These are phyloP conservation scores for Xylariaceae sp. DNA, from an alignment of 2,329 filamentous ascomycete species.

Conservation along the genomic window DNA sequence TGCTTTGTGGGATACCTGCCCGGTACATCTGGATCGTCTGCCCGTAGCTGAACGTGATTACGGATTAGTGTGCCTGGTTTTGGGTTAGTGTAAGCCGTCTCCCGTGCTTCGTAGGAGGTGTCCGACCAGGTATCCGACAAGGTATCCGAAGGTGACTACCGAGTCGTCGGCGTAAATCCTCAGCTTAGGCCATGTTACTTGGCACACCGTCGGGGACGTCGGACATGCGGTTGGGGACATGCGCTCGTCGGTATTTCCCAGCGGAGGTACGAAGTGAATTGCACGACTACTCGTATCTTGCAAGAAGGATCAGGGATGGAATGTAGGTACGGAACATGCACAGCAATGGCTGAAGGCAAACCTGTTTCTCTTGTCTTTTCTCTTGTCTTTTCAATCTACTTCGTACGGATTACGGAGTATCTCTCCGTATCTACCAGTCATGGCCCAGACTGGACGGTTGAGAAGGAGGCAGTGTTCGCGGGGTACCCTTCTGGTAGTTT, in stretches of 20 bases:
- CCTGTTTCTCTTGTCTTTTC: not conserved
- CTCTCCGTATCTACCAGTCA: no score
- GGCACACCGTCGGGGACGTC: slow-evolving; percentile 1
- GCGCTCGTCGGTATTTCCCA: slow-evolving; percentile 12
- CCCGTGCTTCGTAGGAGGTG: no score
- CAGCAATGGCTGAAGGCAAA: not conserved
- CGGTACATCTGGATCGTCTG: no score
- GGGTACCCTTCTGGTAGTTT: no score
- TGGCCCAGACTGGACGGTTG: no score
- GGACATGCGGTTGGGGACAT: slow-evolving; percentile 19
- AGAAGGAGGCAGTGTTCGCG: no score
- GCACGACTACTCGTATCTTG: not conserved
- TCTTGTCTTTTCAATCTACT: no score
- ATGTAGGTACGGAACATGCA: not conserved
- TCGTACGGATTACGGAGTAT: no score
- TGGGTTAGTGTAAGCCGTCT: no score
- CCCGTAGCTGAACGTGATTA: no score
- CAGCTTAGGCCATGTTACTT: not conserved
- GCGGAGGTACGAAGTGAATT: not conserved
- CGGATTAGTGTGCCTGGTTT: no score
- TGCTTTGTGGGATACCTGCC: no score
- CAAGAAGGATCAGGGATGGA: slow-evolving; percentile 3
- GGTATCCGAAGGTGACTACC: not conserved
- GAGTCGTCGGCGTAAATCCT: not conserved
- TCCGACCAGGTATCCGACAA: not conserved